Evolutionary conservation across 345 rosid genomes (phyloP).

Genomic region (Schrenkiella parvula): DNA sequence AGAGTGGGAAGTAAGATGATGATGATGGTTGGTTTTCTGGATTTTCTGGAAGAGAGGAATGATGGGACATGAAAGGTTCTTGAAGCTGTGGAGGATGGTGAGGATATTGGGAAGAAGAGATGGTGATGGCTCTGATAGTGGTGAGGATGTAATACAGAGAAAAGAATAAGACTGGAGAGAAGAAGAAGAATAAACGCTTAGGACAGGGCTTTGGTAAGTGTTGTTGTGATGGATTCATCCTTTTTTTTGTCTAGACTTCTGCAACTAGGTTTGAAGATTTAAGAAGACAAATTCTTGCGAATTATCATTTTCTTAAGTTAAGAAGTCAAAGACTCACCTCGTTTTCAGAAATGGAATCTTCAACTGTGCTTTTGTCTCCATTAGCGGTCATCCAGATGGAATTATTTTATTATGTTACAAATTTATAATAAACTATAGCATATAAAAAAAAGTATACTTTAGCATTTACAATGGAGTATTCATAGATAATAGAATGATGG

Average conservation of each 20-base stretch:
- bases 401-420: not conserved
- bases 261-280: constrained; percentile 8
- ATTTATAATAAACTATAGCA: not conserved
- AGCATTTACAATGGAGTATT: not conserved
- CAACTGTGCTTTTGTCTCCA: not conserved
- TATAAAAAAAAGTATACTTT: not conserved
- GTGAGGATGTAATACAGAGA: constrained; percentile 17
- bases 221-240: constrained; percentile 12
- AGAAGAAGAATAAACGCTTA: constrained; percentile 12
- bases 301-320: not conserved
- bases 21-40: not conserved
- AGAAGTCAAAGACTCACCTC: not conserved
- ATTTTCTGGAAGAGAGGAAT: constrained; percentile 24
- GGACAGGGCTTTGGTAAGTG: constrained; percentile 10
- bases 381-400: not conserved
- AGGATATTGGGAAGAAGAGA: constrained; percentile 34
- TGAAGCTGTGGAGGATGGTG: constrained; percentile 16
- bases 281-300: not conserved
- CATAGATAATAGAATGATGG: not conserved
- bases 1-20: constrained; percentile 32
- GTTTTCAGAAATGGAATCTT: constrained; percentile 7
- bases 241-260: not conserved
- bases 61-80: constrained; percentile 7
- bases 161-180: constrained; percentile 13
- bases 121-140: constrained; percentile 9